These are phyloP conservation scores for Yamadazyma scolyti DNA, from an alignment of 805 yeast genomes.

Conservation along the genomic window DNA sequence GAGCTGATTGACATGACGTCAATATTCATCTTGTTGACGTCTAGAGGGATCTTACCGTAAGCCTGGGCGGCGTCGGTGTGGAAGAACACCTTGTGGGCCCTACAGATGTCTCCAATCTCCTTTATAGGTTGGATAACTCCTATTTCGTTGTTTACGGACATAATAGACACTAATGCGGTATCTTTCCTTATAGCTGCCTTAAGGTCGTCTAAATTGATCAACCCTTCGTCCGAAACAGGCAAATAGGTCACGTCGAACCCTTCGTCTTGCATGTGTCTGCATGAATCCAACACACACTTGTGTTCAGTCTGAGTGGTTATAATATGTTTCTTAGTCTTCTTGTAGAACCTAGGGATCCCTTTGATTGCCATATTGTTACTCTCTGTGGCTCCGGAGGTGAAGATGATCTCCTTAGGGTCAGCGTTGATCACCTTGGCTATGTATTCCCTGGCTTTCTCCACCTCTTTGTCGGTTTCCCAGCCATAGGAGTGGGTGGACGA, in stretches of 20 bases:
- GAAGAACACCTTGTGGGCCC: constrained; percentile 86
- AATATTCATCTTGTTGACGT: constrained; percentile 89
- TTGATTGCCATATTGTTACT: constrained; percentile 91
- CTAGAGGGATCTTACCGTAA: constrained; percentile 87
- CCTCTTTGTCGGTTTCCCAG: constrained; percentile 95
- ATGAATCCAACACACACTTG: constrained; percentile 97
- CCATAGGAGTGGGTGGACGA: constrained; percentile 96
- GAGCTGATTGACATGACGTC: constrained; percentile 92
- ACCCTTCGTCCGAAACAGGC: constrained; percentile 78
- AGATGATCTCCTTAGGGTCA: constrained; percentile 93
- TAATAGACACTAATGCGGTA: constrained; percentile 83
- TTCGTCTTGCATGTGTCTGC: constrained; percentile 91
- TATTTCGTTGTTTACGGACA: constrained; percentile 98
- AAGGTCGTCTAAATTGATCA: constrained; percentile 72
- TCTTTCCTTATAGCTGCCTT: constrained; percentile 85
- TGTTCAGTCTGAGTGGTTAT: constrained; percentile 97
- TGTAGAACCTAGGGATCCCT: constrained; percentile 93
- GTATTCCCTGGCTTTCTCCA: constrained; percentile 80
- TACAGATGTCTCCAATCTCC: constrained; percentile 87
- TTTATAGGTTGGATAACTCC: constrained; percentile 96
- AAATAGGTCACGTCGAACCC: constrained; percentile 95
- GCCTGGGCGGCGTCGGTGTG: constrained; percentile 99
- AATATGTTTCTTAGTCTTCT: constrained; percentile 85
- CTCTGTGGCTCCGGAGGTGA: constrained; percentile 98
- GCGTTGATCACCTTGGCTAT: constrained; percentile 85